These are phyloP conservation scores for Fusarium piperis DNA, from an alignment of 2,329 filamentous ascomycete species.

Conservation along the genomic window DNA sequence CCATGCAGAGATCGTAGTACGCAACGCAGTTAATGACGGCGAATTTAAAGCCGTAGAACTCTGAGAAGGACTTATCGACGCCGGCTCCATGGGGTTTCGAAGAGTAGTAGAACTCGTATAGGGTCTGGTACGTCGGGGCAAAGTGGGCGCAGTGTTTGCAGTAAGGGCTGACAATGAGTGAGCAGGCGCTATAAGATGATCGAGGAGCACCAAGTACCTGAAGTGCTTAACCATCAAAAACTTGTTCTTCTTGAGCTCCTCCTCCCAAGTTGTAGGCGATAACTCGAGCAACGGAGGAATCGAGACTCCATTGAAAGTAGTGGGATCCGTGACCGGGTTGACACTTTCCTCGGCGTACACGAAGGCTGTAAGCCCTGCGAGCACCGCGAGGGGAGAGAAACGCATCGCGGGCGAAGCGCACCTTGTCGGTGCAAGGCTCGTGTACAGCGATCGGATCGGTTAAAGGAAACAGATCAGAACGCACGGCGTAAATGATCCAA, in stretches of 20 bases:
- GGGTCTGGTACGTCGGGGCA: conserved; percentile 87
- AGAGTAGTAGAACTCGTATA: conserved; percentile 95
- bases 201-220: conserved; percentile 60
- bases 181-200: conserved; percentile 21
- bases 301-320: conserved; percentile 71
- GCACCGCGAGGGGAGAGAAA: conserved; percentile 53
- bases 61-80: conserved; percentile 72
- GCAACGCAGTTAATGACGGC: conserved; percentile 86
- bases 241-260: conserved; percentile 63
- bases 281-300: conserved; percentile 74
- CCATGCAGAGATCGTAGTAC: conserved; percentile 79
- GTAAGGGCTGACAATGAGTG: conserved; percentile 57
- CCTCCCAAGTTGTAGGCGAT: conserved; percentile 65
- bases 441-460: background rate
- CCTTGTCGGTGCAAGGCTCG: conserved; percentile 5
- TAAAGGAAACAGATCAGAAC: background rate
- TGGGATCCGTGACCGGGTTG: conserved; percentile 51
- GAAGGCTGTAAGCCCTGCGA: conserved; percentile 54
- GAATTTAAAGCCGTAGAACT: conserved; percentile 91
- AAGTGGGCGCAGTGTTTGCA: conserved; percentile 80
- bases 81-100: conserved; percentile 73
- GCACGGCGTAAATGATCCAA: background rate
- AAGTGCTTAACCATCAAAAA: conserved; percentile 71
- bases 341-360: conserved; percentile 47
- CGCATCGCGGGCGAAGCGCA: conserved; percentile 43